Evolutionary conservation across 345 rosid species (phyloP), one percentile per base, ranked within the genome.

Genomic region (Xanthoceras sorbifolium): DNA sequence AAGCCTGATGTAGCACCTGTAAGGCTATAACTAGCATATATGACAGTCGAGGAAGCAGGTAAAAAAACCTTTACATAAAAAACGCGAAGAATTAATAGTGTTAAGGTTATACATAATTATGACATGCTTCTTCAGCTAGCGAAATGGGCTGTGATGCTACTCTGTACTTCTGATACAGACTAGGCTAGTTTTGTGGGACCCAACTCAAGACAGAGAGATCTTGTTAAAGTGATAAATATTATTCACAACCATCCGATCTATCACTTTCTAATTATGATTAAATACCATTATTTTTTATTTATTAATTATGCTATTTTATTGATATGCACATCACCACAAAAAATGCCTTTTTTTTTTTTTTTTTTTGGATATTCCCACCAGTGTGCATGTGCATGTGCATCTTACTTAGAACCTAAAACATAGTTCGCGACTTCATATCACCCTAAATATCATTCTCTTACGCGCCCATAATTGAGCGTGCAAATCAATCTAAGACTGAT

Each of bases 301-400:
- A 17, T 9, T 44, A 44, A 11, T 44, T 44, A 12, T 12, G 14
- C 48, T 44, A 9, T 44, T 44, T 44, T 44, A 44, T 11, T 44
- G 15, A 44, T 44, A 44, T 40, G 67, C 25, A 74, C 50, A 75
- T 1, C 79, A 74, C 42, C 34, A 28, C 31, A 76, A 67, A 73
- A n/a, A 55, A 48, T n/a, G 42, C 52, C 62, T 34, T 2, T 3
- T 44, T 44, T 12, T 44, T 44, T 44, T 20, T 54, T 0, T 17
- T 5, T 20, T 52, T 44, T 67, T 15, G 29, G 61, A 40, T 22
- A 17, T 22, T 28, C 68, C 65, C 46, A 62, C 67, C 64, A 26
- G 50, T 36, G 61, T 64, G 82, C 86, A 81, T 36, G 60, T 64
- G 82, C 86, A 84, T 78, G 82, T 84, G 86, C 84, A 46, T 46